phyloP scores from a whole-genome alignment of 768 basidiomycete genomes.

The Boletales sp. region DNA sequence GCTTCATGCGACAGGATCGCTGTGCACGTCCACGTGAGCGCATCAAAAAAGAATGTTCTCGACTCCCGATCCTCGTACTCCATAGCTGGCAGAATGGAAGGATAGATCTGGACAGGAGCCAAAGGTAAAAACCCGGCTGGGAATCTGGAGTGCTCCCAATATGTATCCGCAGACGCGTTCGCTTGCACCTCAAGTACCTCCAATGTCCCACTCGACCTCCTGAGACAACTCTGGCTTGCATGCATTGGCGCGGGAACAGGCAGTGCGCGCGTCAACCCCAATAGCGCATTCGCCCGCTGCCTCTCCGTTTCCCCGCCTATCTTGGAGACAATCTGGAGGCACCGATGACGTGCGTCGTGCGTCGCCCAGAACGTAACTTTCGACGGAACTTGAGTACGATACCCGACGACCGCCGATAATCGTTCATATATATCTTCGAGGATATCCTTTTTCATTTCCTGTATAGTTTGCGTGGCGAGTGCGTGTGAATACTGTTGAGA shows the following conservation, averaged over 20 bases:
- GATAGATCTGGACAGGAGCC: conserved; percentile 53
- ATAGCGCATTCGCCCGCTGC: conserved; percentile 58
- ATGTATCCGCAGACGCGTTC: conserved; percentile 35
- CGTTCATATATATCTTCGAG: conserved; percentile 61
- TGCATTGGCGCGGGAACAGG: conserved; percentile 7
- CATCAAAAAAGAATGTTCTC: conserved; percentile 37
- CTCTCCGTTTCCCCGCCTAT: conserved; percentile 74
- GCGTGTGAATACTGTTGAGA: conserved; percentile 62
- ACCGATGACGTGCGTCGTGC: conserved; percentile 66
- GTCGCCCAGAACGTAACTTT: conserved; percentile 77
- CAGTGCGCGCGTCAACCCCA: conserved; percentile 30
- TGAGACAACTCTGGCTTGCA: neutral
- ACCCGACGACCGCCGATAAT: conserved; percentile 22
- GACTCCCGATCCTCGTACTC: neutral
- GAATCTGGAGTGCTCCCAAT: conserved; percentile 66
- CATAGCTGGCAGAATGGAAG: conserved; percentile 25
- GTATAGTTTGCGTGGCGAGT: conserved; percentile 65
- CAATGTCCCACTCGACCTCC: neutral
- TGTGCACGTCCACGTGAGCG: conserved; percentile 50
- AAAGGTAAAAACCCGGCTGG: conserved; percentile 50
- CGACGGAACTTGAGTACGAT: neutral
- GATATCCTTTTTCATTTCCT: conserved; percentile 66
- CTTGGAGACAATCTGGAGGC: conserved; percentile 71
- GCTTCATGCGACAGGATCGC: conserved; percentile 50
- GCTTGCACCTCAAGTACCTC: neutral